A percentile compares a stretch with the other conserved stretches of the same genome.
phyloP scores from a whole-genome alignment of 805 yeast genomes.

The Candida boidinii region DNA sequence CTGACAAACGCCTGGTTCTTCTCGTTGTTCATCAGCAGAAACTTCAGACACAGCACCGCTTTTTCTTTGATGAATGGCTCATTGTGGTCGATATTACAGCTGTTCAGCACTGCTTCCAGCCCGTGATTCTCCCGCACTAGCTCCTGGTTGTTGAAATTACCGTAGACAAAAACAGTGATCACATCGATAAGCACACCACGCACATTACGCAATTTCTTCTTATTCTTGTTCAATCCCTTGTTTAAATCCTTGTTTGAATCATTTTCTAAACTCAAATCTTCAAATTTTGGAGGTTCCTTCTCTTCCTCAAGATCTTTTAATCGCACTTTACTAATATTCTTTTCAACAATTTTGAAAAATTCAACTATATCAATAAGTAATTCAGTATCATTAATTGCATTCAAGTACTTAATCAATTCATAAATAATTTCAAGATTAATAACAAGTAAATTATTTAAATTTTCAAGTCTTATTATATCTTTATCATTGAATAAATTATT shows the following conservation, averaged over 20 bases:
- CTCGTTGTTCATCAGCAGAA: constrained; percentile 52
- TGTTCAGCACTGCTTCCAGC: constrained; percentile 61
- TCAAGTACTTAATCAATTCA: constrained; percentile 28
- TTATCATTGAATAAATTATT: neutral
- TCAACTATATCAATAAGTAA: constrained; percentile 25
- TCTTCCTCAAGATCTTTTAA: too few relatives aligned
- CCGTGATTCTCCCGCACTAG: constrained; percentile 57
- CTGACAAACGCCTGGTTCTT: constrained; percentile 74
- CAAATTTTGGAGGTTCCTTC: constrained; percentile 4
- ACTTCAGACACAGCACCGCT: constrained; percentile 70
- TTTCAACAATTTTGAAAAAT: constrained; percentile 32
- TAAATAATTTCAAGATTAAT: constrained; percentile 32
- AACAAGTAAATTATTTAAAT: constrained; percentile 3
- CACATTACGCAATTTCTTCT: constrained; percentile 48
- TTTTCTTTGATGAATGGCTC: constrained; percentile 87
- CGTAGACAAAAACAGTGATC: constrained; percentile 46
- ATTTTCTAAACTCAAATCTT: neutral
- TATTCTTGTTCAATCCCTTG: constrained; percentile 3
- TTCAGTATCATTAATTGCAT: constrained; percentile 32
- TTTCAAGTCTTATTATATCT: constrained; percentile 6
- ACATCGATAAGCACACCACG: constrained; percentile 63
- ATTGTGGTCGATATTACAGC: constrained; percentile 77
- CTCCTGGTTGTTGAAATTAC: constrained; percentile 56
- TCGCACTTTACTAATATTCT: constrained; percentile 26
- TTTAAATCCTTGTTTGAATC: too few relatives aligned